Evolutionary conservation across 2,329 filamentous ascomycete genomes (phyloP), one percentile per base, ranked within the genome.

Genomic region (Teratosphaeria epicoccoides): DNA sequence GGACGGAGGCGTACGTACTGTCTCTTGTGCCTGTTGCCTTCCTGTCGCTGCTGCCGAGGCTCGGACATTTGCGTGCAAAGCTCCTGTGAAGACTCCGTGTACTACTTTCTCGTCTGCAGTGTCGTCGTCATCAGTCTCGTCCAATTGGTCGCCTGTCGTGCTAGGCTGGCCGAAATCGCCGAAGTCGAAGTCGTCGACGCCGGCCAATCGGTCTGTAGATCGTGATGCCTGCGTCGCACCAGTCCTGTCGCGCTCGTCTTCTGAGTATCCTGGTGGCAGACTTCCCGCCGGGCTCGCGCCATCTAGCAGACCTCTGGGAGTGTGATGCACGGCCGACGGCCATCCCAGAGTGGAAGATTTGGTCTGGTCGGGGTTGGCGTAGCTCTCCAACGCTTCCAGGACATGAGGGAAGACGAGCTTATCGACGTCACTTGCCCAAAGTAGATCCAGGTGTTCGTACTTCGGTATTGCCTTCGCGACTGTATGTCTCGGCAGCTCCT

Each of bases 401-500:
- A 98, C 88, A 65, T 95, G 88, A 14, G 84, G 87, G 63, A 96
- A 96, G 2, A 97, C 91, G 49, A 89, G 81, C 0, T 77, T 74
- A 59, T 95, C 80, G 6, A 95, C 87, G 62, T 96, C 89, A 33
- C 81, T 76, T 0, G 87, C 93, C 93, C 93, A 98, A 0, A 98
- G 75, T 62, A 98, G 95, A 68, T 98, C 93, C 23, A 98, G 80
- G 68, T 98, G 93, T 68, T 98, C 93, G 68, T 95, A 98, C 66
- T 95, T 88, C 0, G 85, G 82, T 43, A 98, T 86, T 64, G 91
- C 85, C 33, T 83, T 93, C 1, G 88, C 88, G 2, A 91, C 78
- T 0, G 93, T 97, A 66, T 88, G 87, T 22, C 77, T 76, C 0
- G 93, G 93, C 11, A 98, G 76, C 68, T 95, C 89, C 64, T 83